A percentile compares a stretch with the other conserved stretches of the same genome.
Evolutionary conservation across 495 filamentous ascomycete species (phyloP).

Genomic region (Delitschia confertaspora): DNA sequence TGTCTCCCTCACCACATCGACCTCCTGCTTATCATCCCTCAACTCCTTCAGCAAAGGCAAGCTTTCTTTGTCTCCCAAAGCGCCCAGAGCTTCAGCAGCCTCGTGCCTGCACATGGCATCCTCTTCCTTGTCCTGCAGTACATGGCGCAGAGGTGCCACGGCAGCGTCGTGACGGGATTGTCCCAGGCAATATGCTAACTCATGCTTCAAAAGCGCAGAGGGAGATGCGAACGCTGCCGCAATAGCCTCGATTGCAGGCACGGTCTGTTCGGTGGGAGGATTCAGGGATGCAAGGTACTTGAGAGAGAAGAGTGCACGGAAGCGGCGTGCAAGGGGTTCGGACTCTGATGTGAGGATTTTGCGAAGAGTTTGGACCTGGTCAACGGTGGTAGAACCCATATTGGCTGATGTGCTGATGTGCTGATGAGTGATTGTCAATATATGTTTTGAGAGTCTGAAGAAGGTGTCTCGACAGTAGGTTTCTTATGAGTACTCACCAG

Average conservation of each 20-base stretch:
- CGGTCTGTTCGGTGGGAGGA: conserved; percentile 51
- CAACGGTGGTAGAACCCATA: not conserved
- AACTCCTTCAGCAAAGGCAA: conserved; percentile 62
- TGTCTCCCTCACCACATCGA: conserved; percentile 79
- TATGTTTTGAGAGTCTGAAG: no score
- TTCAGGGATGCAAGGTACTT: conserved; percentile 77
- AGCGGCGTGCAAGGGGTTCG: conserved; percentile 76
- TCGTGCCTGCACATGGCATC: conserved; percentile 96
- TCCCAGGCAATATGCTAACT: conserved; percentile 93
- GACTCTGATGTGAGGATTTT: conserved; percentile 67
- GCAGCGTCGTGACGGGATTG: conserved; percentile 73
- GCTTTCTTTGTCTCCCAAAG: conserved; percentile 64
- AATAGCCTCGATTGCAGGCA: conserved; percentile 81
- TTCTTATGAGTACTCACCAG: no score
- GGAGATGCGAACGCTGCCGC: conserved; percentile 76
- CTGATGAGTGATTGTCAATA: no score
- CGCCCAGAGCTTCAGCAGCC: conserved; percentile 90
- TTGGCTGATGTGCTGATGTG: no score
- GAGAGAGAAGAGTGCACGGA: conserved; percentile 95
- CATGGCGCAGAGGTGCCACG: conserved; percentile 59
- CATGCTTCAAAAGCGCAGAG: conserved; percentile 85
- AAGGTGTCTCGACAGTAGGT: no score
- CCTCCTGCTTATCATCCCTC: conserved; percentile 60
- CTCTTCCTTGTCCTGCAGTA: conserved; percentile 69
- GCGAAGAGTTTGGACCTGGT: conserved; percentile 52